Evolutionary conservation across 768 basidiomycete species (phyloP), one percentile per base, ranked within the genome.

Genomic region (Suillus subaureus): DNA sequence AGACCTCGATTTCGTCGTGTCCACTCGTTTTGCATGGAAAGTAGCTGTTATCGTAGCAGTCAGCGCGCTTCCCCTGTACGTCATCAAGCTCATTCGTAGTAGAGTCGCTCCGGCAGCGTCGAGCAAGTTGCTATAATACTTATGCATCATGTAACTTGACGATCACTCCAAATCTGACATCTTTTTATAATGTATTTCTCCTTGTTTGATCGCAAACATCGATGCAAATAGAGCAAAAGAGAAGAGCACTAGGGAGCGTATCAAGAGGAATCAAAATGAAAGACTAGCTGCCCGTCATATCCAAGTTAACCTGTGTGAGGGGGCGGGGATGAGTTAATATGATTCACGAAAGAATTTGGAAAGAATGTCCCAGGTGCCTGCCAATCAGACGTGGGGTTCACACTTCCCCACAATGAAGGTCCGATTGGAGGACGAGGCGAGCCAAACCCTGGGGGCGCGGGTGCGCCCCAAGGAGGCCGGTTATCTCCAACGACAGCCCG

Each of bases 1-100:
- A 98, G 97, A 99, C 79, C 88, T 97, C 55, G 84, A 91, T 0
- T 99, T 99, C 73, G 96, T 99, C 45, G 82, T 97, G 6, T 94
- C 97, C 6, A 73, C 87, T 40, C 86, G 87, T 28, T 99, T 98
- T 79, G 87, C 89, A 26, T 96, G 93, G 94, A 99, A 98, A 79
- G 93, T 97, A 15, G 92, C 92, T 0, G 87, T 97, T 56, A 97
- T 99, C 72, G 96, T 99, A 3, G 94, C 92, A 8, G 86, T 99
- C 78, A 97, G 95, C 70, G 92, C 96, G 8, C 81, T 97, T 67
- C 97, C 97, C 7, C 79, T 99, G 51, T 97, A 92, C 75, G 84
- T 97, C 69, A 87, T 97, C 81, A 99, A 97, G 78, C 75, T 91
- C 66, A 89, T 97, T 70, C 88, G 90, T 71, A 88, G 89, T 79